Conservation (phyloP, 2,329 filamentous ascomycete genomes). For the Helotiales sp. region DNA sequence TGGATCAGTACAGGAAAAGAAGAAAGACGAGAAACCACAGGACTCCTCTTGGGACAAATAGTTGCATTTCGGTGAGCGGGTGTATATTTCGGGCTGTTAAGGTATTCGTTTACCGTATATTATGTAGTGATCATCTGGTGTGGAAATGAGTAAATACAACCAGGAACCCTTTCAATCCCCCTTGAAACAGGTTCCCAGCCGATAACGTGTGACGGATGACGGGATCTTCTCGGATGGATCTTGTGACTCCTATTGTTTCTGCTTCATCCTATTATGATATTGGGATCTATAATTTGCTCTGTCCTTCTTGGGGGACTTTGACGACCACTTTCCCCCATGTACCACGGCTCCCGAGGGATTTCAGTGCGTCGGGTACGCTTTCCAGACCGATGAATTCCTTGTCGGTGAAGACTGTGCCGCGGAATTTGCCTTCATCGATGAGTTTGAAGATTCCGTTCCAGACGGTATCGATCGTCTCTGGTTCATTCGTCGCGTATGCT, state of each 20-base stretch:
- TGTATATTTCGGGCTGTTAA: conserved; percentile 1
- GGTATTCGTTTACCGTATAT: conserved; percentile 1
- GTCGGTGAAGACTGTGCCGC: conserved; percentile 79
- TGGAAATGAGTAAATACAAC: conserved; percentile 5
- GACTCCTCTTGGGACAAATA: background rate
- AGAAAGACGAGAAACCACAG: background rate
- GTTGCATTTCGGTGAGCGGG: conserved; percentile 18
- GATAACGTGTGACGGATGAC: background rate
- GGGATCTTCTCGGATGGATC: background rate
- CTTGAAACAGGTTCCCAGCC: conserved; percentile 1
- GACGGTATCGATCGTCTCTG: conserved; percentile 66
- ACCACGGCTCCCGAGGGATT: conserved; percentile 74
- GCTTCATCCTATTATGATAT: background rate
- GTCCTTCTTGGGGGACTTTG: conserved; percentile 70
- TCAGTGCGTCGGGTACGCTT: conserved; percentile 71
- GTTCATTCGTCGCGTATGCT: conserved; percentile 73
- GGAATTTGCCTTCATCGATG: conserved; percentile 76
- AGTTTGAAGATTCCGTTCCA: conserved; percentile 83
- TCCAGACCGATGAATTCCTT: conserved; percentile 82
- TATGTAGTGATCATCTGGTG: conserved; percentile 10
- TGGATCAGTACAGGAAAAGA: conserved; percentile 1
- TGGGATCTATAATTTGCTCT: conserved; percentile 44
- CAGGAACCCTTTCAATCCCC: background rate
- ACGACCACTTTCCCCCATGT: conserved; percentile 98
- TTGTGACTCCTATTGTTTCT: background rate